Evolutionary conservation across 1,284 basidiomycete species (phyloP).

Genomic region (Clitocybe nebularis): DNA sequence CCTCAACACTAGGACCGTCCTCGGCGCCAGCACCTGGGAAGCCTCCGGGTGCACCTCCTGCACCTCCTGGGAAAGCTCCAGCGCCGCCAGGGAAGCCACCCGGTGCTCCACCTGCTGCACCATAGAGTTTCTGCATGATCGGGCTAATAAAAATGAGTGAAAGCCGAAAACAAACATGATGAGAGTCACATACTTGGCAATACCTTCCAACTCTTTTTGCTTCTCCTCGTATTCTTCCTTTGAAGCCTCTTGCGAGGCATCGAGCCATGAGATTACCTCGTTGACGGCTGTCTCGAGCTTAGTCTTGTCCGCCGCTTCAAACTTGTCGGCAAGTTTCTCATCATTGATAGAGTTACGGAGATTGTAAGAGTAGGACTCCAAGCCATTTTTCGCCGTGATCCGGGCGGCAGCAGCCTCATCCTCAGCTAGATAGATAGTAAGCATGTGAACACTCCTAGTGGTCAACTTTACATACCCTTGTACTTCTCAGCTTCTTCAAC

Average conservation of each 20-base stretch:
- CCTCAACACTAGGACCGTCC: conserved; percentile 86
- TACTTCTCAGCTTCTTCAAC: conserved; percentile 91
- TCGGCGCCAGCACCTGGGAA: conserved; percentile 54
- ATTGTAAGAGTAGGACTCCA: conserved; percentile 96
- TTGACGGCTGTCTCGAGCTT: conserved; percentile 84
- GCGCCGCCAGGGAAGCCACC: conserved; percentile 48
- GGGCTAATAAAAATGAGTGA: conserved; percentile 41
- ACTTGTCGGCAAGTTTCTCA: conserved; percentile 86
- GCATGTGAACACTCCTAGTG: no score
- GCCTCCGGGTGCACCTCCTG: conserved; percentile 50
- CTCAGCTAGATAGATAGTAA: conserved; percentile 47
- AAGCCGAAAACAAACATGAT: not conserved
- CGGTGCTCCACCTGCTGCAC: conserved; percentile 58
- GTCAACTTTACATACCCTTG: conserved; percentile 50
- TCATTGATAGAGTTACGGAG: conserved; percentile 88
- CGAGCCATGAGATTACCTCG: conserved; percentile 88
- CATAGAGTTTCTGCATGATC: conserved; percentile 93
- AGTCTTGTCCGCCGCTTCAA: conserved; percentile 84
- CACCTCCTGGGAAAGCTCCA: conserved; percentile 49
- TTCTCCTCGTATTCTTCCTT: conserved; percentile 96
- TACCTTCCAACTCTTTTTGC: conserved; percentile 92
- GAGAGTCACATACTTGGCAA: conserved; percentile 58
- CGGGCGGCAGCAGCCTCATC: conserved; percentile 81
- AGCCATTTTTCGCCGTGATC: conserved; percentile 82
- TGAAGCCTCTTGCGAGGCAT: conserved; percentile 83